Conservation (phyloP, 176 grass and related monocot species). For the Otatea glauca region DNA sequence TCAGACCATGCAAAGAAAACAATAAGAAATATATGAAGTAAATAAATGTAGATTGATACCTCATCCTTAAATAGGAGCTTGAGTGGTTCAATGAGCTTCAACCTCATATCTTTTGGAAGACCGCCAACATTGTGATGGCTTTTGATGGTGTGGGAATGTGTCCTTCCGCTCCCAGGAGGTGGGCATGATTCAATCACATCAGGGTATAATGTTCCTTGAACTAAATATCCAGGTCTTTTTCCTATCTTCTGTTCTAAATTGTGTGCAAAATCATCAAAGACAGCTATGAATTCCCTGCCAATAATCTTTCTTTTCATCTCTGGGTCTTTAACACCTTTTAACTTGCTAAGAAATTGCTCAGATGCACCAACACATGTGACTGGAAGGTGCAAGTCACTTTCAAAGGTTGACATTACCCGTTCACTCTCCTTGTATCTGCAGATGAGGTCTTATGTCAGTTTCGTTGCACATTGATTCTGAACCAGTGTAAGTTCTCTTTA, state of each 20-base stretch:
- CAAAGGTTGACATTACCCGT: slow-evolving; percentile 78
- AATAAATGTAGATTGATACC: slow-evolving; percentile 39
- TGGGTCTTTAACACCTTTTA: slow-evolving; percentile 79
- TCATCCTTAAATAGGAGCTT: slow-evolving; percentile 93
- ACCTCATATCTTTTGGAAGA: slow-evolving; percentile 78
- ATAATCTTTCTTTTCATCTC: slow-evolving; percentile 92
- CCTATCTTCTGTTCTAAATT: slow-evolving; percentile 65
- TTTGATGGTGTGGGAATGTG: slow-evolving; percentile 91
- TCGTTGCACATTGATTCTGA: not conserved
- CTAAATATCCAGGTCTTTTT: slow-evolving; percentile 67
- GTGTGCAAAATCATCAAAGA: slow-evolving; percentile 86
- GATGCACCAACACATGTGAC: slow-evolving; percentile 82
- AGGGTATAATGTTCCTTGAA: slow-evolving; percentile 91
- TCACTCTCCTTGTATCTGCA: slow-evolving; percentile 84
- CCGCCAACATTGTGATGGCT: slow-evolving; percentile 94
- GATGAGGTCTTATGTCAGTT: slow-evolving; percentile 17
- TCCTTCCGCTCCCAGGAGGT: slow-evolving; percentile 76
- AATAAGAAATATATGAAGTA: not conserved
- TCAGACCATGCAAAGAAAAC: not conserved
- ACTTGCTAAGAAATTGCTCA: slow-evolving; percentile 73
- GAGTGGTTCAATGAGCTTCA: slow-evolving; percentile 89
- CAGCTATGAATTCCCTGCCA: slow-evolving; percentile 75
- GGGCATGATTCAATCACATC: slow-evolving; percentile 95
- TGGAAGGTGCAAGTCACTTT: slow-evolving; percentile 77
- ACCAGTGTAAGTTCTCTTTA: not conserved